phyloP scores from a whole-genome alignment of 495 filamentous ascomycete species.

The Xanthoparmelia taractica region DNA sequence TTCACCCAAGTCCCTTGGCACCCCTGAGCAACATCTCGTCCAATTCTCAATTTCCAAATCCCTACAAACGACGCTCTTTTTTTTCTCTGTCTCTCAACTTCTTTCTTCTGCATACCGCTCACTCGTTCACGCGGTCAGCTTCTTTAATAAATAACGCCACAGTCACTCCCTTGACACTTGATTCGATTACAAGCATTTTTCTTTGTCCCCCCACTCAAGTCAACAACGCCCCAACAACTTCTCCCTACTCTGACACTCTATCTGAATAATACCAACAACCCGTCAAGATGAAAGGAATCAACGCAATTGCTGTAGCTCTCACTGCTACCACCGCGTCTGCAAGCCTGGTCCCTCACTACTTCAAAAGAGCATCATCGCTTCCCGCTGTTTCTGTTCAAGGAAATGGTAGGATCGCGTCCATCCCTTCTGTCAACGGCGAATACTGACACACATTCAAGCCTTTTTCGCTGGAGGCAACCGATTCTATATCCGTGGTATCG shows the following conservation, averaged over 20 bases:
- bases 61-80: slow-evolving; percentile 14
- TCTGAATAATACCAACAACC: slow-evolving; percentile 1
- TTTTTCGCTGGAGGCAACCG: slow-evolving; percentile 78
- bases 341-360: slow-evolving; percentile 17
- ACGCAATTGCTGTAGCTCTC: slow-evolving; percentile 19
- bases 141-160: slow-evolving; percentile 18
- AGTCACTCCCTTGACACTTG: slow-evolving; percentile 30
- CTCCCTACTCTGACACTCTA: neutral
- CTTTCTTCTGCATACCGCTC: slow-evolving; percentile 27
- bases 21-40: neutral
- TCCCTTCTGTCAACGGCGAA: neutral
- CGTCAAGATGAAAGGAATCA: slow-evolving; percentile 24
- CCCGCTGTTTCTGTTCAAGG: slow-evolving; percentile 39
- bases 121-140: slow-evolving; percentile 19
- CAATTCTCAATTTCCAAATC: neutral
- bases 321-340: slow-evolving; percentile 23
- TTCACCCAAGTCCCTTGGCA: neutral
- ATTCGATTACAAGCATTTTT: slow-evolving; percentile 21
- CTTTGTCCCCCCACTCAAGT: slow-evolving; percentile 28
- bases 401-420: slow-evolving; percentile 33
- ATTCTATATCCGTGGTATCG: slow-evolving; percentile 92
- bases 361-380: slow-evolving; percentile 25
- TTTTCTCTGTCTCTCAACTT: slow-evolving; percentile 25
- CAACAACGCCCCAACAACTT: slow-evolving; percentile 12
- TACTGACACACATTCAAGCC: slow-evolving; percentile 42